Evolutionary conservation across 257 asterid genomes (phyloP).

Genomic region (Forsythia viridissima): DNA sequence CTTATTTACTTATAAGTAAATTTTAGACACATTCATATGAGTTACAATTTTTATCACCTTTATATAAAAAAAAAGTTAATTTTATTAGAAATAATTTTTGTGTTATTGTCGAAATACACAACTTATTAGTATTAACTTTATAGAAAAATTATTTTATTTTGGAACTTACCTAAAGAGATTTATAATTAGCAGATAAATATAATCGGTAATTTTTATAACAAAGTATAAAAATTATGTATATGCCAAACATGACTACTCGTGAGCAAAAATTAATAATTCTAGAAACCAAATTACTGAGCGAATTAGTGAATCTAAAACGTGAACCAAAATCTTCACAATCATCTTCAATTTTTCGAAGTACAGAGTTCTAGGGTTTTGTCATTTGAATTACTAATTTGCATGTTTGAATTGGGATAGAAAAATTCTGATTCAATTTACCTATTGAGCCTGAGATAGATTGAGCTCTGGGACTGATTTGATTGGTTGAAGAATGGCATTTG

Average conservation of each 20-base stretch:
- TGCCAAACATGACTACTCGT: not conserved
- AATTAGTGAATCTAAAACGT: not conserved
- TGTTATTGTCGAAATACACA: no score
- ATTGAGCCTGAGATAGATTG: not conserved
- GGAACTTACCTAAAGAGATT: no score
- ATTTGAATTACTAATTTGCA: not conserved
- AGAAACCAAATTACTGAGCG: not conserved
- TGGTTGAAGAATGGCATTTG: slow-evolving; percentile 51
- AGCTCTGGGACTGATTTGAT: slow-evolving; percentile 1
- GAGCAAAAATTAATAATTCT: not conserved
- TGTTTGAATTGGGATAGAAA: not conserved
- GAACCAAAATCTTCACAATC: not conserved
- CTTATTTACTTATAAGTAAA: no score
- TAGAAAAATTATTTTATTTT: no score
- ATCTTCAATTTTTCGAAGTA: not conserved
- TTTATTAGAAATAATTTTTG: no score
- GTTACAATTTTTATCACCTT: no score
- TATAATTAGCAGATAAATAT: no score
- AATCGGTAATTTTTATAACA: no score
- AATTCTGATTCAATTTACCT: not conserved
- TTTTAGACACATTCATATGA: no score
- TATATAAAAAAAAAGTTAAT: no score
- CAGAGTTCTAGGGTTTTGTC: not conserved
- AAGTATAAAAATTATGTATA: no score
- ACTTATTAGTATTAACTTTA: no score